These are phyloP conservation scores for Rosa persica DNA, from an alignment of 306 rosid species.

Conservation along the genomic window DNA sequence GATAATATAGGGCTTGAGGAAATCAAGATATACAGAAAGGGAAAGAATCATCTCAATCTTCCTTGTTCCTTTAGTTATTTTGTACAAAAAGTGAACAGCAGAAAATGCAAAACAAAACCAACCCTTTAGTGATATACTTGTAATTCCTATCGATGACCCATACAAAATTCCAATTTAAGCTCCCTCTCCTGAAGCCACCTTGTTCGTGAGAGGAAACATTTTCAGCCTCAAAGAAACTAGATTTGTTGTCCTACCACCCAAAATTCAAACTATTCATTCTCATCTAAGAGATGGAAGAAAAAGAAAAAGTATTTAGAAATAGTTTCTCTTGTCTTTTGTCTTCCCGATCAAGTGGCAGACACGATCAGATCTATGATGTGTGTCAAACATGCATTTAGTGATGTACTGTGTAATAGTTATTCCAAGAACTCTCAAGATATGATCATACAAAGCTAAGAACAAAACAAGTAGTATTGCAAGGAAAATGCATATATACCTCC, in stretches of 20 bases:
- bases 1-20: not conserved
- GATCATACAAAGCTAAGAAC: constrained; percentile 6
- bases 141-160: not conserved
- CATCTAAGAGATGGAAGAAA: not conserved
- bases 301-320: not conserved
- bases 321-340: not conserved
- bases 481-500: constrained; percentile 58
- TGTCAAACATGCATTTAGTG: not conserved
- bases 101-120: not conserved
- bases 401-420: not conserved
- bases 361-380: not conserved
- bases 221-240: not conserved
- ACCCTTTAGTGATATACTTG: not conserved
- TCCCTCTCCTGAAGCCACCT: not conserved
- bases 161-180: not conserved
- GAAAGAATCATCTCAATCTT: not conserved
- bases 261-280: not conserved
- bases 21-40: not conserved
- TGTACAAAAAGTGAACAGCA: not conserved
- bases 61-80: not conserved
- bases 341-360: not conserved
- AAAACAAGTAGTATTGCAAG: constrained; percentile 20
- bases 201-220: not conserved
- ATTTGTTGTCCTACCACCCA: not conserved
- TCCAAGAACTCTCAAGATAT: not conserved